These are phyloP conservation scores for Coemansia interrupta DNA, from an alignment of 192 early-diverging fungal genomes.

Conservation along the genomic window DNA sequence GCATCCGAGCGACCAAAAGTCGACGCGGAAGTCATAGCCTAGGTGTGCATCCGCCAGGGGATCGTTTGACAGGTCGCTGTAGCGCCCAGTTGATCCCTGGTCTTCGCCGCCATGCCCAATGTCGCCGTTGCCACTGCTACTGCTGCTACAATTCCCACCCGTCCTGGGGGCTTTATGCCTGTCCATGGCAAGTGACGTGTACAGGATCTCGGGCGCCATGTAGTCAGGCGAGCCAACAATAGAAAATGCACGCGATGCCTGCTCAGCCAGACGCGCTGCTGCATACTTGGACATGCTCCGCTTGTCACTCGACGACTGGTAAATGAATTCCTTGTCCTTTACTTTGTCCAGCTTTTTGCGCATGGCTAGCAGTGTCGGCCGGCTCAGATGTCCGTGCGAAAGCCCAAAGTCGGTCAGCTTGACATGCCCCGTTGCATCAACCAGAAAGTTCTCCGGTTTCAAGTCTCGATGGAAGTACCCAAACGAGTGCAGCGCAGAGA, in stretches of 20 bases:
- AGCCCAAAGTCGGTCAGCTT: slow-evolving; percentile 92
- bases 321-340: slow-evolving; percentile 52
- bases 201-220: slow-evolving; percentile 89
- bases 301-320: slow-evolving; percentile 51
- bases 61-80: slow-evolving; percentile 35
- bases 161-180: slow-evolving; percentile 16
- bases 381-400: slow-evolving; percentile 74
- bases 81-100: slow-evolving; percentile 17
- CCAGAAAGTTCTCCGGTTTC: slow-evolving; percentile 54
- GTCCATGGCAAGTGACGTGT: slow-evolving; percentile 47
- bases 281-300: slow-evolving; percentile 43
- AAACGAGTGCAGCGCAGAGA: slow-evolving; percentile 59
- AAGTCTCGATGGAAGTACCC: slow-evolving; percentile 54
- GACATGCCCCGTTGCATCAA: slow-evolving; percentile 66
- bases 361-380: slow-evolving; percentile 47
- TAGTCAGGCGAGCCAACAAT: slow-evolving; percentile 90
- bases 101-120: slow-evolving; percentile 27
- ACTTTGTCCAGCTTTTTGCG: slow-evolving; percentile 55
- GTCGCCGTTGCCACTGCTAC: slow-evolving; percentile 13
- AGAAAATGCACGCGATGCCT: slow-evolving; percentile 60
- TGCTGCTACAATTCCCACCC: slow-evolving; percentile 10
- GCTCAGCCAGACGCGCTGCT: slow-evolving; percentile 47
- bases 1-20: slow-evolving; percentile 74
- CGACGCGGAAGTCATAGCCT: slow-evolving; percentile 66
- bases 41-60: slow-evolving; percentile 57